Base-by-base conservation (phyloP, 1,139 yeast genomes). In the Geotrichum armillariae region DNA sequence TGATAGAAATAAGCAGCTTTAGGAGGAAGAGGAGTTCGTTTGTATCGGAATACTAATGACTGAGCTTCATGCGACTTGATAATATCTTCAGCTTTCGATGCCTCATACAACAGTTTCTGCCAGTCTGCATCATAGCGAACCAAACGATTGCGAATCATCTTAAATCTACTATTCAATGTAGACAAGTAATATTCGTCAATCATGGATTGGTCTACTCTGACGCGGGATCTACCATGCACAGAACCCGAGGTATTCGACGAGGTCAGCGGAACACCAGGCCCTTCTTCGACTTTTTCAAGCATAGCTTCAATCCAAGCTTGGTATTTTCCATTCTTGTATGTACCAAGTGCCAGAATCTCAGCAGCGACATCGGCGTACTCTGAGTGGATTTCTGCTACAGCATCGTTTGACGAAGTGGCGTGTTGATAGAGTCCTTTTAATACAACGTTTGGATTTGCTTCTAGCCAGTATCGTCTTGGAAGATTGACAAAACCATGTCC, bases 401-500 rank as follows among this genome's bases (percentile, higher is more conserved):
- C 73, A 56, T 86, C 93, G 50, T 82, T 77, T 4, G 79, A 64
- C 33, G 66, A 68, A 0, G 88, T 85, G 0, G 90, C 76, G 53
- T 76, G 76, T 46, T 74, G 58, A 63, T 86, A 87, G 46, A 78
- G 67, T 11, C 63, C 63, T 43, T 77, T 71, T 31, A 79, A 64
- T 23, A 70, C 65, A 16, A 58, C 58, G 1, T 61, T 63, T 21
- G 75, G 71, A 46, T 68, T 66, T 8, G 85, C 80, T 49, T 73
- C 72, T 47, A 70, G 67, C 80, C 87, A 83, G 53, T 70, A 66
- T 36, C 74, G 67, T 50, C 87, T 72, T 0, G 95, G 95, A 2
- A 86, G 73, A 48, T 77, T 76, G 21, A 85, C 79, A 49, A 87
- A 67, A 0, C 95, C 95, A 63, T 87, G 93, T 1, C 93, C 88